phyloP scores from a whole-genome alignment of 202 grass and related monocot species.

The Eragrostis tef region DNA sequence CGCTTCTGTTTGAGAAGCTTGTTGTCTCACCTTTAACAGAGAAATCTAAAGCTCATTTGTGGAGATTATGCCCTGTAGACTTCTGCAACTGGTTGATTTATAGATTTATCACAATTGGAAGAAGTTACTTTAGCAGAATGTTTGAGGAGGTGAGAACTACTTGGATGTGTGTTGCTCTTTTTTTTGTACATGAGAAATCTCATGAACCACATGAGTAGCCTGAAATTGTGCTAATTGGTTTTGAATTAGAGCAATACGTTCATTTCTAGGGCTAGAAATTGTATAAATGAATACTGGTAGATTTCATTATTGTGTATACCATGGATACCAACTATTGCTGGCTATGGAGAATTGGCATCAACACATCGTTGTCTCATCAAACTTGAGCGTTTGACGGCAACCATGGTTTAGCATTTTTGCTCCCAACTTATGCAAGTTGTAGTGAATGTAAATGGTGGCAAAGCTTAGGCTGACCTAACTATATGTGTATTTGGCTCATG shows the following conservation, averaged over 20 bases:
- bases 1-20: slow-evolving; percentile 14
- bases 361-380: neutral
- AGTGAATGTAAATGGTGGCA: neutral
- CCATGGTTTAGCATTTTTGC: neutral
- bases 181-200: neutral
- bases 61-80: neutral
- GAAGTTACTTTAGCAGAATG: neutral
- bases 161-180: slow-evolving; percentile 6
- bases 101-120: slow-evolving; percentile 21
- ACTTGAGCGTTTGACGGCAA: neutral
- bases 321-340: neutral
- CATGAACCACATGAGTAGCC: neutral
- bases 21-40: slow-evolving; percentile 6
- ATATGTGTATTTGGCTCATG: neutral
- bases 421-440: neutral
- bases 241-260: neutral
- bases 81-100: slow-evolving; percentile 10
- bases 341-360: neutral
- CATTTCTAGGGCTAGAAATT: slow-evolving; percentile 18
- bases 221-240: slow-evolving; percentile 25
- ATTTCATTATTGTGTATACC: neutral
- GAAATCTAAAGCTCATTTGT: slow-evolving; percentile 27
- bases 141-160: neutral
- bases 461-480: neutral
- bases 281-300: neutral